phyloP scores from a whole-genome alignment of 164 flowering plant genomes.

The Piper longum region DNA sequence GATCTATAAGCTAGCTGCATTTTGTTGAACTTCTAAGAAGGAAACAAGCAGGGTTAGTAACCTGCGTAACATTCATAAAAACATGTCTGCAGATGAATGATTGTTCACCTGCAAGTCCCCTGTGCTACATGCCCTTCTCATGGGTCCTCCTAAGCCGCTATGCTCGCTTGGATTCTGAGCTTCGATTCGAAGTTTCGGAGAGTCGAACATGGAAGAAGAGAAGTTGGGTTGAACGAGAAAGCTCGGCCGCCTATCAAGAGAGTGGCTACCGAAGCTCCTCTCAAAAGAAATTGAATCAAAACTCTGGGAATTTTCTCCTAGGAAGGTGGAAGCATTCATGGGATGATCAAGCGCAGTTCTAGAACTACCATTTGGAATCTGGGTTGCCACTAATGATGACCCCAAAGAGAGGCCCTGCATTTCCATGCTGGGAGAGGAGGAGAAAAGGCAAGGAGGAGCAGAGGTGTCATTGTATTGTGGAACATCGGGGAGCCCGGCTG shows the following conservation, averaged over 20 bases:
- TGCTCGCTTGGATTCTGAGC: slow-evolving; percentile 25
- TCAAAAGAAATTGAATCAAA: slow-evolving; percentile 14
- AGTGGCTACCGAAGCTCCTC: slow-evolving; percentile 57
- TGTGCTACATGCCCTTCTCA: slow-evolving; percentile 72
- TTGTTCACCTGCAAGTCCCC: slow-evolving; percentile 61
- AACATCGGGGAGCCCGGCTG: slow-evolving; percentile 9
- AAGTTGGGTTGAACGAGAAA: slow-evolving; percentile 20
- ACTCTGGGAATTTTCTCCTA: slow-evolving; percentile 29
- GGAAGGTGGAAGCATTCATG: slow-evolving; percentile 9
- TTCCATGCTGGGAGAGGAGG: slow-evolving; percentile 43
- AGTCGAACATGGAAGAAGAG: slow-evolving; percentile 24
- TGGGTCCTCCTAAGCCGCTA: slow-evolving; percentile 18
- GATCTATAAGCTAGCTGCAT: slow-evolving; percentile 14
- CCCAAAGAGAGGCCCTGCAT: slow-evolving; percentile 28
- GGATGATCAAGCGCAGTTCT: slow-evolving; percentile 8
- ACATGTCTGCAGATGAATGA: not conserved
- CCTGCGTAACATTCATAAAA: too few species aligned
- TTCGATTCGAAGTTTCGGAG: slow-evolving; percentile 19
- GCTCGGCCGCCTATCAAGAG: slow-evolving; percentile 25
- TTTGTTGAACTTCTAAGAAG: slow-evolving; percentile 14
- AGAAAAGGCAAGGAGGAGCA: slow-evolving; percentile 13
- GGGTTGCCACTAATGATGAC: slow-evolving; percentile 8
- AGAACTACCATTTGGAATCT: slow-evolving; percentile 2
- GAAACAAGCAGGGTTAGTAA: not conserved
- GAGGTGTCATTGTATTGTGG: slow-evolving; percentile 4